Evolutionary conservation across 768 basidiomycete genomes (phyloP).

Genomic region (Lepiota venenata): DNA sequence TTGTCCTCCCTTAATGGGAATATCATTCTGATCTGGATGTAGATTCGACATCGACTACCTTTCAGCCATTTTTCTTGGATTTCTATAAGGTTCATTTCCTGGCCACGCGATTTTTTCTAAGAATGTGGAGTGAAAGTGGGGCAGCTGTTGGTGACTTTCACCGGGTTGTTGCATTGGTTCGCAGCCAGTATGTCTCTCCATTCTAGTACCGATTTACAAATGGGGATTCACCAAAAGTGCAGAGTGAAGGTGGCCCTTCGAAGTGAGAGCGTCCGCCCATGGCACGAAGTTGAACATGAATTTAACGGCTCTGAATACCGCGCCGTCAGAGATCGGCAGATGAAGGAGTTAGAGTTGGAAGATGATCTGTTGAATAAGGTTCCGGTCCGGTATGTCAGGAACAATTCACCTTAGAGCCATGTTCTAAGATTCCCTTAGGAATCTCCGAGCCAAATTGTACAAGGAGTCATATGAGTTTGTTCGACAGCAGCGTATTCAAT

Average conservation of each 20-base stretch:
- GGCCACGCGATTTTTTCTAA: constrained; percentile 84
- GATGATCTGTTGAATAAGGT: constrained; percentile 85
- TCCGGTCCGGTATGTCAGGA: constrained; percentile 67
- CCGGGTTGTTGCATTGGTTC: constrained; percentile 72
- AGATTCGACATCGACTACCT: constrained; percentile 80
- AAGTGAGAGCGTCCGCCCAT: constrained; percentile 68
- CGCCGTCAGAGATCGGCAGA: constrained; percentile 81
- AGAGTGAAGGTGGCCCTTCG: constrained; percentile 78
- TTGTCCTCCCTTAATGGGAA: constrained; percentile 3
- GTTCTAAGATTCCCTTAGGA: constrained; percentile 40
- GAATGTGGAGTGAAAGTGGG: constrained; percentile 90
- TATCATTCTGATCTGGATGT: constrained; percentile 10
- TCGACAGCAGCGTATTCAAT: constrained; percentile 83
- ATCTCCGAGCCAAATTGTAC: constrained; percentile 80
- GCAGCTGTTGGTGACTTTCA: constrained; percentile 74
- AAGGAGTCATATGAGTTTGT: constrained; percentile 92
- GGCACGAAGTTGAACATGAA: constrained; percentile 83
- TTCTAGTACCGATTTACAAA: neutral
- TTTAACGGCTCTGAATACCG: constrained; percentile 83
- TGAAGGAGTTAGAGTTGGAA: constrained; percentile 86
- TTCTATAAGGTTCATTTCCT: constrained; percentile 77
- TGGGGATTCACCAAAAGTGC: constrained; percentile 11
- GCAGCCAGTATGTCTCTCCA: constrained; percentile 69
- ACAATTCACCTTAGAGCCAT: constrained; percentile 2
- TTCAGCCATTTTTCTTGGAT: constrained; percentile 86